Base-by-base conservation (phyloP, 2,329 filamentous ascomycete species). In the Cladophialophora immunda region DNA sequence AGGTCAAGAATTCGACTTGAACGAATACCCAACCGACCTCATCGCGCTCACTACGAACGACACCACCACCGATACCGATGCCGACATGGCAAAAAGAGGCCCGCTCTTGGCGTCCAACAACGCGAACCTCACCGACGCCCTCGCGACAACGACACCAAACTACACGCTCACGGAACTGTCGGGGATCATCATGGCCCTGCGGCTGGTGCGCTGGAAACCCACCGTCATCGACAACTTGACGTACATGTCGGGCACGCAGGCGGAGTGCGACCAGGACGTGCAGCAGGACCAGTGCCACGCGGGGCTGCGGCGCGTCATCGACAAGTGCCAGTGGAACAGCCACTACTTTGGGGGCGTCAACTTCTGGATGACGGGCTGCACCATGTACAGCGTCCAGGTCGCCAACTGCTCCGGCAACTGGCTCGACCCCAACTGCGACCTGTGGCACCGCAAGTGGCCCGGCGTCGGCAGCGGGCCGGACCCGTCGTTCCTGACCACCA, bases 331-430 rank as follows among this genome's bases (percentile, higher is more conserved):
- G 27, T 64, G 27, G 47, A 61, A 69, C 57, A 54, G 47, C 34
- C 67, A 69, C 56, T 47, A 53, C 19, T 36, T 66, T 36, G 63
- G 60, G 36, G 67, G 64, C 6, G 38, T 38, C 56, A 54, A 25
- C n/a, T 32, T 38, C 30, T 57, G 32, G 47, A 13, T 61, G 29
- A 52, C 58, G 34, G 54, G 56, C 25, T 69, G 64, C 32, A 60
- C 63, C 13, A 29, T 60, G 7, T 69, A 69, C 45, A 47, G 13
- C 11, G 22, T 64, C 25, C 41, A 45, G n/a, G 36, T 62, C 2
- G 41, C 32, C 1, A 66, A 66, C 17, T 69, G 67, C 34, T 58
- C 54, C n/a, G 57, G 45, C 13, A 64, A 69, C 38, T 66, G 53
- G 56, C 19, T 65, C 19, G 62, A 65, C n/a, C 47, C 19, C 6